These are phyloP conservation scores for Phlegmacium glaucopus DNA, from an alignment of 768 basidiomycete genomes.

Conservation along the genomic window DNA sequence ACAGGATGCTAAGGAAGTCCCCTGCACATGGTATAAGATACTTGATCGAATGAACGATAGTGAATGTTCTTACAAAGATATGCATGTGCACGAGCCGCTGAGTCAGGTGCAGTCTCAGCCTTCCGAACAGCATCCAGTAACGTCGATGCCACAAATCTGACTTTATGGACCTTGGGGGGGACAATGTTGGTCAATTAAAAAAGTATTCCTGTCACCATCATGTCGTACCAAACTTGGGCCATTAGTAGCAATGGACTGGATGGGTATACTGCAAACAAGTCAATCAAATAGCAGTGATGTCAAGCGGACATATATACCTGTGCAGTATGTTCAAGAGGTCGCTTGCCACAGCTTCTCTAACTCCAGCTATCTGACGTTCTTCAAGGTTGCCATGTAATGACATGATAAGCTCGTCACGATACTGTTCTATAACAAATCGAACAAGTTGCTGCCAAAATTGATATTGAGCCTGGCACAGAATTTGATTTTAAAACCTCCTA, in stretches of 20 bases:
- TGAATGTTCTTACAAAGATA: constrained; percentile 66
- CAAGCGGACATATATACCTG: constrained; percentile 39
- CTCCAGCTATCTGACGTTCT: constrained; percentile 63
- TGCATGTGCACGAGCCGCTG: constrained; percentile 80
- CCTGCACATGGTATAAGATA: constrained; percentile 40
- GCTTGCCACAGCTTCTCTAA: constrained; percentile 81
- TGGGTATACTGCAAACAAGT: constrained; percentile 66
- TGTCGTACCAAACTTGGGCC: constrained; percentile 64
- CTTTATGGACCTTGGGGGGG: constrained; percentile 71
- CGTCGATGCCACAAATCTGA: constrained; percentile 90
- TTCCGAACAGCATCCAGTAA: constrained; percentile 81
- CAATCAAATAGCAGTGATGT: constrained; percentile 6
- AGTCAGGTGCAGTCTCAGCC: constrained; percentile 75
- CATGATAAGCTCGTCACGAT: constrained; percentile 78
- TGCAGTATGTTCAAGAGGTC: constrained; percentile 86
- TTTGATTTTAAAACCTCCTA: constrained; percentile 23
- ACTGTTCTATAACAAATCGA: constrained; percentile 90
- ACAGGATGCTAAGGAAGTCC: constrained; percentile 90
- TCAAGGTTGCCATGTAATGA: constrained; percentile 64
- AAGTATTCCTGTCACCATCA: too few species aligned
- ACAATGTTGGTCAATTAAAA: not conserved
- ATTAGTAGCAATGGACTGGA: constrained; percentile 89
- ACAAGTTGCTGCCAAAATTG: constrained; percentile 70
- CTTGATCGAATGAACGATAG: not conserved
- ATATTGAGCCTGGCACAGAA: constrained; percentile 2